Evolutionary conservation across 2,329 filamentous ascomycete genomes (phyloP), one percentile per base, ranked within the genome.

Genomic region (Colletotrichum siamense): DNA sequence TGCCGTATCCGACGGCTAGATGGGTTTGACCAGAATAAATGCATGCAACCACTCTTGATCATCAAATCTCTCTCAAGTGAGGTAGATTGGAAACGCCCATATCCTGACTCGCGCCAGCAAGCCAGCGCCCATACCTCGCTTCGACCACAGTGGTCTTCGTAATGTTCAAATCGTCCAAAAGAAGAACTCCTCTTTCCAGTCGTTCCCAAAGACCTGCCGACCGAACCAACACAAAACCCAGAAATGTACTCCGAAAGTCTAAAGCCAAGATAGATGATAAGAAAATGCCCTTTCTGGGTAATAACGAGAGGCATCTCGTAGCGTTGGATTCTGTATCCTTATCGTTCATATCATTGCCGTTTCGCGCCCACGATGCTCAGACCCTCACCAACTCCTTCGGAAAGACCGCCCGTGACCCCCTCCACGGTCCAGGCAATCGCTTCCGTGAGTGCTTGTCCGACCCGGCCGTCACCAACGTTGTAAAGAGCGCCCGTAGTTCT

Each of bases 361-460:
- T 75, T 77, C 26, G 71, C 71, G 9, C 71, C 71, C 18, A 77
- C 75, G 18, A 75, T 66, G 18, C 65, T 75, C 28, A 84, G 77
- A 10, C 83, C 83, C 75, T 84, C 83, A 22, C 86, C 84, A 88
- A 89, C 85, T 8, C 94, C 93, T 79, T 95, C 92, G 79, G 92
- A 91, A 57, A 95, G 86, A 0, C 94, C 94, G 16, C 92, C 92
- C 3, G 91, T 89, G 67, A 95, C 85, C 24, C 92, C 91, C 77
- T 93, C 89, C 2, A 94, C 83, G 80, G 92, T 89, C 91, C 93
- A 95, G 5, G 89, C 82, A 4, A 89, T 88, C 12, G 90, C 81
- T 36, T 91, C 89, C 22, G 89, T 87, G 26, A 94, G 81, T 5
- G 87, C 85, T 77, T 91, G 88, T 0, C 92, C 92, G n/a, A 94